Conservation (phyloP, 257 asterid species). For the Rauvolfia tetraphylla region DNA sequence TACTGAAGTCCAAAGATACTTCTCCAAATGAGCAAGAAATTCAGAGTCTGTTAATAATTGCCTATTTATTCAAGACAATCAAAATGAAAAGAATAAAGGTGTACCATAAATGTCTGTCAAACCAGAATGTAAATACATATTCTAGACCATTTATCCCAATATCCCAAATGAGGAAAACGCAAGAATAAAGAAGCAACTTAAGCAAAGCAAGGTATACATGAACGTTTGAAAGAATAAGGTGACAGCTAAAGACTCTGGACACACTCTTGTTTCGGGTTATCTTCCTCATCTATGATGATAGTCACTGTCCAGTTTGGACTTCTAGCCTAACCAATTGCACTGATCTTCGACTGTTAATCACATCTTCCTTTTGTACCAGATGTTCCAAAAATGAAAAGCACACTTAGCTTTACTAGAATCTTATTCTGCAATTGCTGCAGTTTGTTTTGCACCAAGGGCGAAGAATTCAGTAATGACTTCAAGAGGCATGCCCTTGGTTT, state of each 20-base stretch:
- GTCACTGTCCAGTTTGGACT: background rate
- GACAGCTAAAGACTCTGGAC: background rate
- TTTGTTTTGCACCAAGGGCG: conserved; percentile 72
- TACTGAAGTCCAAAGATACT: background rate
- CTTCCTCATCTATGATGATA: background rate
- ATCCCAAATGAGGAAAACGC: background rate
- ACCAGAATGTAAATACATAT: background rate
- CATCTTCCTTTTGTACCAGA: background rate
- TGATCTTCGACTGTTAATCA: background rate
- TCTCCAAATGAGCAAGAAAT: no score
- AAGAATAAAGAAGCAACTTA: background rate
- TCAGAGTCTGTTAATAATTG: background rate
- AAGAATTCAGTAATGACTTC: conserved; percentile 91
- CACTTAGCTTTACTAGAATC: background rate
- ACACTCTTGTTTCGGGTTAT: background rate
- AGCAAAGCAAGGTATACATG: background rate
- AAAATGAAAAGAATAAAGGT: background rate
- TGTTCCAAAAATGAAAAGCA: background rate
- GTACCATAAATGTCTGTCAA: background rate
- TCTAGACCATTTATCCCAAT: background rate
- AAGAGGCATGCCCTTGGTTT: conserved; percentile 94
- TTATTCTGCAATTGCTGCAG: background rate
- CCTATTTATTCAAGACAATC: background rate
- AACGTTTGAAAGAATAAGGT: background rate
- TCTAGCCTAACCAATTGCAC: background rate